Evolutionary conservation across 805 yeast species (phyloP), one percentile per base, ranked within the genome.

Genomic region (Pichia pseudocactophila): DNA sequence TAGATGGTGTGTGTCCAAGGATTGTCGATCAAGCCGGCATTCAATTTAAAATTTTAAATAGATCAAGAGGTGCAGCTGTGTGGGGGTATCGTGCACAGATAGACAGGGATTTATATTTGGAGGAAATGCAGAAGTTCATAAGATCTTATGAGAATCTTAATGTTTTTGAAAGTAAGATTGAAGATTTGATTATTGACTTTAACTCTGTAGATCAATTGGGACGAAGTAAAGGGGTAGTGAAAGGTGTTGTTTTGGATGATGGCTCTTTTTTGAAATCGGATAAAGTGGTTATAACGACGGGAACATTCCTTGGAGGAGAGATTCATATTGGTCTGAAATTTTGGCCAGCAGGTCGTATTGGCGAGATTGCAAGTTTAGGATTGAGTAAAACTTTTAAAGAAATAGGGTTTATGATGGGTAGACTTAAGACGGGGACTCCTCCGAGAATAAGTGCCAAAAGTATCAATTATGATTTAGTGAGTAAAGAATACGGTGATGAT

Each of bases 1-100:
- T 92, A 36, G 99, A 90, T 60, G 99, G 99, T 8, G 83, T 90
- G 1, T 78, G 94, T 4, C 79, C 89, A 0, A 68, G 74, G 45
- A 77, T 92, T n/a, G 88, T 92, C 2, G 99, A 92, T 63, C 68
- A 73, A 52, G 94, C 97, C 0, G 98, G 97, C 0, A 83, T 89
- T 26, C 96, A 89, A 59, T 92, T 80, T 63, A 87, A 86, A 55
- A 79, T 86, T 47, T 68, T 92, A 48, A 92, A 92, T 59, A 70
- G 80, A 36, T 82, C 95, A 2, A 75, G 87, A 50, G 98, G 98
- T 2, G 84, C 95, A 0, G 98, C 98, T 0, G 97, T 90, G 2
- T 95, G 97, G 86, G 97, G 98, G 0, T 97, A 96, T 7, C 65
- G 99, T 46, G 96, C 96, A 1, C 98, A 92, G 63, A 90, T 92